Evolutionary conservation across 495 filamentous ascomycete genomes (phyloP), one percentile per base, ranked within the genome.

Genomic region (Xylaria sp.): DNA sequence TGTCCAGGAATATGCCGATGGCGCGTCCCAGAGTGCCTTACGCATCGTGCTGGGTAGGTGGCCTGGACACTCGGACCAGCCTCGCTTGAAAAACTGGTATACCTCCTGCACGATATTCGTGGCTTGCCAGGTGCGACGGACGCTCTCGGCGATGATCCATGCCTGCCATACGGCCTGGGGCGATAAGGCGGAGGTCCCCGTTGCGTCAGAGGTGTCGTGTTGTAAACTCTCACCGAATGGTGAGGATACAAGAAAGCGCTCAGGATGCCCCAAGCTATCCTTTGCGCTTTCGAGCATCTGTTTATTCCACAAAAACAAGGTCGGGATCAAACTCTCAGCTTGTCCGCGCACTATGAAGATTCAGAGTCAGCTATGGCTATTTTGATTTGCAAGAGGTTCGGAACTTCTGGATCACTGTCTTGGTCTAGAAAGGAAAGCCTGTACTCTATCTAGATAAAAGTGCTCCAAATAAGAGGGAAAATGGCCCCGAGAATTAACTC

Each of bases 271-370:
- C 2, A 77, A 69, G 41, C 73, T 78, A 2, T 72, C 72, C 21
- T 75, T 67, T 3, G 78, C 76, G 35, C 73, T 76, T 5, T 77
- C 76, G 12, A 79, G 70, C 52, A 87, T 75, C 66, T 82, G 78
- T 21, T 71, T 58, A 0, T 78, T 79, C 85, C 85, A 87, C 0
- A 52, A 46, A 43, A 78, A 73, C 14, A 90, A 77, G 24, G 81
- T 80, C 0, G 82, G 75, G 21, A 86, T 84, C 21, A 83, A 73
- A 24, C 73, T 58, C 65, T 88, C 86, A 24, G 86, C 84, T 29
- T 82, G 73, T 2, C 81, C 79, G 8, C 83, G 81, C 57, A 83
- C 57, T 59, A 12, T 5, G n/a, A 11, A 37, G 0, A 9, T 11
- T n/a, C 19, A 9, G 57, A 11, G 19, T 59, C 57, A 59, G 17